Base-by-base conservation (phyloP, 345 rosid genomes). In the Psidium friedrichsthalianum region DNA sequence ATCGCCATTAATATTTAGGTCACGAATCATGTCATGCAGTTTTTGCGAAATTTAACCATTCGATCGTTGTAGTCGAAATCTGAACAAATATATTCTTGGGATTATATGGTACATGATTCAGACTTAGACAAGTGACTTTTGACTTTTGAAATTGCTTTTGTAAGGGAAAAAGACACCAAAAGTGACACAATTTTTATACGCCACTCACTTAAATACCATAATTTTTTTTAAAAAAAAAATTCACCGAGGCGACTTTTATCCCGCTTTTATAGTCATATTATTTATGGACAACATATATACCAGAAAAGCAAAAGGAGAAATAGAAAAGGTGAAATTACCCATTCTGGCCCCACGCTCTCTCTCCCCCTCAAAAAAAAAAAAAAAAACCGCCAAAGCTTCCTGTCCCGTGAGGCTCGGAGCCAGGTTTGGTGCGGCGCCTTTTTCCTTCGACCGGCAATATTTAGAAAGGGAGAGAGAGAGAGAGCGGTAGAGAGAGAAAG, bases 371-470 rank as follows among this genome's bases (percentile, higher is more conserved):
- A 36, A 25, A 36, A 16, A 88, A 86, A 86, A 64, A n/a, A 36
- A 36, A 86, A 80, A 81, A 87, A 87, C 88, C 85, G 85, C 80
- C 82, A n/a, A 83, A 88, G 84, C 64, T 59, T 20, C 86, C 56
- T 5, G 83, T 36, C 25, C 87, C 95, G 90, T 36, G 91, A 90
- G 92, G 92, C 61, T 90, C 91, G 98, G 98, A 92, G 92, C 78
- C 91, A 93, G 95, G 90, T 90, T 94, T 88, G 95, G 94, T 76
- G 86, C 74, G 76, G 53, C 54, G 89, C 92, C 86, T 87, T 87
- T 89, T 91, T 83, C 89, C 90, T 21, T 55, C 52, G 44, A 84
- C 52, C 22, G 58, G 51, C 85, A 83, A 42, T 57, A 40, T 22
- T 57, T 42, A 40, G 84, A 52, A 53, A 16, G 55, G 64, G 85